These are phyloP conservation scores for Leccinum incarnatum DNA, from an alignment of 768 basidiomycete genomes.

Conservation along the genomic window DNA sequence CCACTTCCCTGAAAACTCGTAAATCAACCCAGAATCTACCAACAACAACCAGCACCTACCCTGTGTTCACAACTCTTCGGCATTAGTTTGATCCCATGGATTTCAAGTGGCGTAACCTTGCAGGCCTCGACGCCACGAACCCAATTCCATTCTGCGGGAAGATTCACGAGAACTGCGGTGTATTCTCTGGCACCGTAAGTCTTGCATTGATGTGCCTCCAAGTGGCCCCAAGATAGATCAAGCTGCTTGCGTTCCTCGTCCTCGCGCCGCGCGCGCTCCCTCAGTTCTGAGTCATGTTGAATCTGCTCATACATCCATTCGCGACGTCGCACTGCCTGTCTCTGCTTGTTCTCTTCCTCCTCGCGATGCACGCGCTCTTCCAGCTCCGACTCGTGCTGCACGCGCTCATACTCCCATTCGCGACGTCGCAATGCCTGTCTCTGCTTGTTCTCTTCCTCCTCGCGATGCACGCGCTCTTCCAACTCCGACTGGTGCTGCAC, in stretches of 20 bases:
- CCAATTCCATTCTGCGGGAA: not conserved
- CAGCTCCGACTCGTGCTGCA: slow-evolving; percentile 1
- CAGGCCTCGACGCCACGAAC: not conserved
- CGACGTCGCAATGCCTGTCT: not conserved
- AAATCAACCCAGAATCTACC: not conserved
- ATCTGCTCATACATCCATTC: not conserved
- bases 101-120: not conserved
- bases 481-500: slow-evolving; percentile 6
- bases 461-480: not conserved
- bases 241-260: not conserved
- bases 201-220: not conserved
- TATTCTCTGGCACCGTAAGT: not conserved
- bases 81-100: not conserved
- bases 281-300: not conserved
- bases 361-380: not conserved
- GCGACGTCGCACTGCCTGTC: not conserved
- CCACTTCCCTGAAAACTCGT: not conserved
- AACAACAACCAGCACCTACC: not conserved
- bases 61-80: not conserved
- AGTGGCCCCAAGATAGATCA: not conserved
- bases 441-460: not conserved
- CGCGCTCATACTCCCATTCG: slow-evolving; percentile 21
- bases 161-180: not conserved
- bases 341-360: not conserved
- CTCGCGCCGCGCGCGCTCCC: not conserved